Conservation (phyloP, 345 rosid genomes). For the Noccaea caerulescens region DNA sequence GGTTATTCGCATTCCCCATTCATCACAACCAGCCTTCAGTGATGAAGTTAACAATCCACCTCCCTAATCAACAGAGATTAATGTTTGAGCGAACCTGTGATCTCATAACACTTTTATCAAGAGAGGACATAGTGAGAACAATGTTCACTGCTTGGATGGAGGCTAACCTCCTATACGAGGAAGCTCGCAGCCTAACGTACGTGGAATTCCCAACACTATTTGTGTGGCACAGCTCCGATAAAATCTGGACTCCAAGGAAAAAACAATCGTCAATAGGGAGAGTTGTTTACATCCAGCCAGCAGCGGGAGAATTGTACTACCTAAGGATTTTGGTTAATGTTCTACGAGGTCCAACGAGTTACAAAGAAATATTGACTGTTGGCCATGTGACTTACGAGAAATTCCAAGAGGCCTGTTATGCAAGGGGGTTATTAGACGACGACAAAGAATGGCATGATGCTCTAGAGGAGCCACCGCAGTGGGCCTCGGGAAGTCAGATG, state of each 20-base stretch:
- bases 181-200: not conserved
- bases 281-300: not conserved
- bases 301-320: not conserved
- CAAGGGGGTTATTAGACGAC: not conserved
- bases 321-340: not conserved
- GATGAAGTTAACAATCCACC: not conserved
- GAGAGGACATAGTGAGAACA: not conserved
- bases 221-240: not conserved
- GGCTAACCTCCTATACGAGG: not conserved
- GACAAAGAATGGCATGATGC: constrained; percentile 16
- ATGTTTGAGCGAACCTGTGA: rapidly evolving
- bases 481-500: not conserved
- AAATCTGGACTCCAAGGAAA: constrained; percentile 1
- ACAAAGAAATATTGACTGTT: not conserved
- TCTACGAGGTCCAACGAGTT: not conserved
- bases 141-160: constrained; percentile 9
- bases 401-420: not conserved
- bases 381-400: not conserved
- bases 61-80: not conserved
- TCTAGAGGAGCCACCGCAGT: not conserved
- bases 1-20: not conserved
- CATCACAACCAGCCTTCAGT: not conserved
- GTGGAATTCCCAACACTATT: not conserved
- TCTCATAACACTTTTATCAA: not conserved
- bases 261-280: not conserved